phyloP scores from a whole-genome alignment of 108 stramenopile genomes.

The Nannochloropsis gaditana region DNA sequence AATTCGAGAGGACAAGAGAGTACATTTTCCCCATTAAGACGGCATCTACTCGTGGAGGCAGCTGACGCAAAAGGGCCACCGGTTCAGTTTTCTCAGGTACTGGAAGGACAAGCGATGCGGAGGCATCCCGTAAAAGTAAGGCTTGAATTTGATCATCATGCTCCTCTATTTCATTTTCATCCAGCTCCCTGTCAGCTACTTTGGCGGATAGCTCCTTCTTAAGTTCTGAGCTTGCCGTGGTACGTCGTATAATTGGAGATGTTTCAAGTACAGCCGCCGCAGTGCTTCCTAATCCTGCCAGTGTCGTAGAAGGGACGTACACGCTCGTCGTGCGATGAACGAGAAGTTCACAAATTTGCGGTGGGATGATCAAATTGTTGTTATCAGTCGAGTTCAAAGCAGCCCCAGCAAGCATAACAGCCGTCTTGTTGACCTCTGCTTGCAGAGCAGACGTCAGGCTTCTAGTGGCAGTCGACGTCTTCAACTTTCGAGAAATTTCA shows the following conservation, averaged over 20 bases:
- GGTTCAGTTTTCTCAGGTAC: neutral
- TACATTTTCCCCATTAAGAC: neutral
- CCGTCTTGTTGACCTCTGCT: neutral
- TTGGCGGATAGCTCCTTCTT: neutral
- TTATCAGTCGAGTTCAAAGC: neutral
- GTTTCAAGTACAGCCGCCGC: no score
- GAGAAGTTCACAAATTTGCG: neutral
- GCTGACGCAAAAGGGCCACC: neutral
- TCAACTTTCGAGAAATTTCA: neutral
- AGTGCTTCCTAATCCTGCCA: neutral
- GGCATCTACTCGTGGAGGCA: neutral
- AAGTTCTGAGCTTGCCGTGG: neutral
- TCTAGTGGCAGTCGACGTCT: neutral
- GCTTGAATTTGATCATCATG: neutral
- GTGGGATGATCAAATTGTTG: neutral
- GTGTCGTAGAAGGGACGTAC: neutral
- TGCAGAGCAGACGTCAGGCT: neutral
- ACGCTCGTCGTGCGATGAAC: neutral
- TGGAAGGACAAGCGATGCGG: neutral
- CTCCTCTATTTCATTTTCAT: conserved; percentile 7
- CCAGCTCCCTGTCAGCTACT: neutral
- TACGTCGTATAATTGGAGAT: neutral
- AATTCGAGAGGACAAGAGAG: neutral
- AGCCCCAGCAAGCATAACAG: neutral
- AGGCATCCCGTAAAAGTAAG: neutral